Percentiles rank a stretch among this genome's conserved stretches.
Conservation (phyloP, 1,284 basidiomycete species). For the Spongiforma sp. region DNA sequence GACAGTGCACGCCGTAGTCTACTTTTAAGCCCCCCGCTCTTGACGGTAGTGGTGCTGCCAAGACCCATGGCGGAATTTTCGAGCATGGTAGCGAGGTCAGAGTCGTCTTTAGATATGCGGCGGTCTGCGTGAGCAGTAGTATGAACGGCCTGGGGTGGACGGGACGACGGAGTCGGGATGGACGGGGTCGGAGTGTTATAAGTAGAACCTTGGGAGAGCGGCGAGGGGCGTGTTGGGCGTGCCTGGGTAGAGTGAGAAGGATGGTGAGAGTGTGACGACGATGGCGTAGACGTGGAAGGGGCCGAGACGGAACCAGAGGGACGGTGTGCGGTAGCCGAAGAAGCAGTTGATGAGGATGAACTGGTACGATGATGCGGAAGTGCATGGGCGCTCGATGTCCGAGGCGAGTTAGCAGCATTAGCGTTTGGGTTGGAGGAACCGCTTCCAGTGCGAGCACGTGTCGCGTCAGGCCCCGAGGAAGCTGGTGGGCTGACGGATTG, state of each 20-base stretch:
- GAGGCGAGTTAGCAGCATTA: conserved; percentile 23
- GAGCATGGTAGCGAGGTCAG: conserved; percentile 64
- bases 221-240: conserved; percentile 72
- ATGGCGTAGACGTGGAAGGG: conserved; percentile 43
- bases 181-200: conserved; percentile 48
- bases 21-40: conserved; percentile 75
- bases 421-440: conserved; percentile 43
- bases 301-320: conserved; percentile 42
- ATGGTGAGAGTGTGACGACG: conserved; percentile 37
- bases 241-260: conserved; percentile 44
- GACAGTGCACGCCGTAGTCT: conserved; percentile 77
- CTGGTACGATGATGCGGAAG: conserved; percentile 49
- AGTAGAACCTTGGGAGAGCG: conserved; percentile 69
- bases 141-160: conserved; percentile 20
- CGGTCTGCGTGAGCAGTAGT: conserved; percentile 52
- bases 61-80: conserved; percentile 52
- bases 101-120: conserved; percentile 80
- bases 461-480: conserved; percentile 15
- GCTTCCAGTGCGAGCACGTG: conserved; percentile 50
- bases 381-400: conserved; percentile 42
- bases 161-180: conserved; percentile 12
- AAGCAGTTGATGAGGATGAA: conserved; percentile 48
- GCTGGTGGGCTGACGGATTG: conserved; percentile 30
- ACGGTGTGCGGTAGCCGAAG: conserved; percentile 27
- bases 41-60: conserved; percentile 41